Evolutionary conservation across 2,329 filamentous ascomycete species (phyloP).

Genomic region (Trichophyton simii): DNA sequence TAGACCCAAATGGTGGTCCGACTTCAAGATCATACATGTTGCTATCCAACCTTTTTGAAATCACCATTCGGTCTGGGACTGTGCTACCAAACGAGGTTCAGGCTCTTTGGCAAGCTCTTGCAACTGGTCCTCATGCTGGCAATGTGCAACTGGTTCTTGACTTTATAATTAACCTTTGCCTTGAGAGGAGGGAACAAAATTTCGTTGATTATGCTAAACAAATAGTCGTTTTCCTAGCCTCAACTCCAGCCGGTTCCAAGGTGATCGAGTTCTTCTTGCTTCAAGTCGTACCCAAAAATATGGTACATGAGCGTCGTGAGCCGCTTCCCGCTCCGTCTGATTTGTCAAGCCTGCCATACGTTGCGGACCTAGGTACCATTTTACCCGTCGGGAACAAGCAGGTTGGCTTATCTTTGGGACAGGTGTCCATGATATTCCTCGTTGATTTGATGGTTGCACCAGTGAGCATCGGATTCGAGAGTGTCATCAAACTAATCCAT

Average conservation of each 20-base stretch:
- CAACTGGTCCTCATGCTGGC: constrained; percentile 79
- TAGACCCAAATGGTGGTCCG: constrained; percentile 83
- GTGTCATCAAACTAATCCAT: constrained; percentile 75
- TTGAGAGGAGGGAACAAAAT: constrained; percentile 91
- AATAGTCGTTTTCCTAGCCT: constrained; percentile 90
- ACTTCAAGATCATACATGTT: constrained; percentile 89
- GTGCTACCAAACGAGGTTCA: constrained; percentile 92
- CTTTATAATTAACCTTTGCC: constrained; percentile 87
- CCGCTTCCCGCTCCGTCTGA: constrained; percentile 55
- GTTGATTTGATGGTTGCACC: constrained; percentile 95
- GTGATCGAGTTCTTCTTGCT: constrained; percentile 87
- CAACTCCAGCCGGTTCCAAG: constrained; percentile 70
- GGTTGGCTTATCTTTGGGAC: constrained; percentile 78
- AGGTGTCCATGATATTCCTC: constrained; percentile 81
- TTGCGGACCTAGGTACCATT: constrained; percentile 68
- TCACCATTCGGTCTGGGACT: constrained; percentile 83
- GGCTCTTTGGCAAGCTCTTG: constrained; percentile 90
- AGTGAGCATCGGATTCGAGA: constrained; percentile 63
- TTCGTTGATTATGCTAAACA: constrained; percentile 98
- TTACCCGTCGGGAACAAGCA: constrained; percentile 84
- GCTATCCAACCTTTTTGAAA: constrained; percentile 85
- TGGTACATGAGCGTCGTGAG: constrained; percentile 81
- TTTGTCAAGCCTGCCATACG: constrained; percentile 65
- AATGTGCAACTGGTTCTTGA: constrained; percentile 92
- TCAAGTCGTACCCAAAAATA: constrained; percentile 88